Percentiles rank a stretch among this genome's conserved stretches.
Evolutionary conservation across 352 stramenopile species (phyloP).

Genomic region (Phytopythium boreale): DNA sequence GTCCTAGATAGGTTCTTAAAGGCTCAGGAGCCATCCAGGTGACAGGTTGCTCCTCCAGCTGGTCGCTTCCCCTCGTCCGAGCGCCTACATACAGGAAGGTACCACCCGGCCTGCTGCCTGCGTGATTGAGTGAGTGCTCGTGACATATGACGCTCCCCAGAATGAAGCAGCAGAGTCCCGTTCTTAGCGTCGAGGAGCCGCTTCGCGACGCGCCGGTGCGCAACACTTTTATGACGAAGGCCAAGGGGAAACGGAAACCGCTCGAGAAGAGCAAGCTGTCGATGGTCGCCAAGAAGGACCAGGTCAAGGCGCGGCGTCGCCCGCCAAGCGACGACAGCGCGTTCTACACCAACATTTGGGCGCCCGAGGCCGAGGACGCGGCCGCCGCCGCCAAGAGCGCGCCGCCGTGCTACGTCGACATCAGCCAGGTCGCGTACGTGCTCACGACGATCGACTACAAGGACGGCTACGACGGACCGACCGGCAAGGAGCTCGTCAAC

Average conservation of each 20-base stretch:
- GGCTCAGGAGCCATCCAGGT: not conserved
- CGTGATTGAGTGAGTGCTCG: slow-evolving; percentile 3
- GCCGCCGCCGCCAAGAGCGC: slow-evolving; percentile 19
- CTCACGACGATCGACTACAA: slow-evolving; percentile 76
- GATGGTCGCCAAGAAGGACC: slow-evolving; percentile 32
- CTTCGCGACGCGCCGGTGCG: slow-evolving; percentile 8
- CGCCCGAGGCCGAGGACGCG: slow-evolving; percentile 19
- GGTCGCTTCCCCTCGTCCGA: not conserved
- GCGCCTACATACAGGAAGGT: not conserved
- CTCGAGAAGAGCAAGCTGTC: slow-evolving; percentile 54
- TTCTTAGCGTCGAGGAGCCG: not conserved
- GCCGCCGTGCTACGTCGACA: slow-evolving; percentile 55
- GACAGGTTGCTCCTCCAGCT: not conserved
- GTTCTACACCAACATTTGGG: slow-evolving; percentile 87
- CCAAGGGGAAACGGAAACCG: slow-evolving; percentile 36
- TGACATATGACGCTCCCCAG: not conserved
- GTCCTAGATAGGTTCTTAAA: not conserved
- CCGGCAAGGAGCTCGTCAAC: slow-evolving; percentile 35
- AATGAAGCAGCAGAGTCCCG: not conserved
- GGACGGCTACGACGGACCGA: slow-evolving; percentile 45
- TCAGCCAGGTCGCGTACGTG: slow-evolving; percentile 75
- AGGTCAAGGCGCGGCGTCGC: slow-evolving; percentile 21
- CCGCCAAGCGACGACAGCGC: slow-evolving; percentile 54
- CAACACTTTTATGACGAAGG: slow-evolving; percentile 20
- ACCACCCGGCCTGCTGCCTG: not conserved